These are phyloP conservation scores for Talaromyces liani DNA, from an alignment of 495 filamentous ascomycete genomes.

Conservation along the genomic window DNA sequence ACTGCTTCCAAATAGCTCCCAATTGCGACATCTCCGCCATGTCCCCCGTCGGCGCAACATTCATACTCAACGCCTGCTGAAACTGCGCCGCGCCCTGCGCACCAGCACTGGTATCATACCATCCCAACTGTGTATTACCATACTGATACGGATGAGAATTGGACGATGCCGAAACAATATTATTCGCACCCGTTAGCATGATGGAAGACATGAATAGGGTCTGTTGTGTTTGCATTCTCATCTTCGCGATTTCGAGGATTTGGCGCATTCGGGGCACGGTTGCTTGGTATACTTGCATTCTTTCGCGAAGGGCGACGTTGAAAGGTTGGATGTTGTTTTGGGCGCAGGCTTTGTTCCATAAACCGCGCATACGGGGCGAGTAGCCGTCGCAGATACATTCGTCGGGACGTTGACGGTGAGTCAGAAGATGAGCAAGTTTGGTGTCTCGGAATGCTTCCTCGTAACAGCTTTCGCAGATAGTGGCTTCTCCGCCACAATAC, in stretches of 20 bases:
- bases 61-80: conserved; percentile 8
- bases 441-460: conserved; percentile 23
- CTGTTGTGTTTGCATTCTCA: conserved; percentile 11
- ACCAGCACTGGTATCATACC: conserved; percentile 3
- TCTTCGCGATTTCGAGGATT: conserved; percentile 14
- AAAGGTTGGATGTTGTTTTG: conserved; percentile 10
- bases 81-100: conserved; percentile 9
- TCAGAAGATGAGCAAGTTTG: conserved; percentile 19
- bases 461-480: conserved; percentile 32
- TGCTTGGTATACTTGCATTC: conserved; percentile 14
- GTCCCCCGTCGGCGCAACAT: conserved; percentile 5
- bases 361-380: conserved; percentile 28
- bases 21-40: conserved; percentile 7
- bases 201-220: conserved; percentile 8
- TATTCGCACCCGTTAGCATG: conserved; percentile 8
- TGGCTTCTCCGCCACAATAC: conserved; percentile 30
- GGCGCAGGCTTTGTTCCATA: conserved; percentile 21
- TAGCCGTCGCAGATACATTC: conserved; percentile 27
- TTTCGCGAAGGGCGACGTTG: conserved; percentile 12
- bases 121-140: conserved; percentile 8
- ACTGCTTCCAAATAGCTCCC: conserved; percentile 7
- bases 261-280: conserved; percentile 17
- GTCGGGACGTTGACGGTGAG: conserved; percentile 14
- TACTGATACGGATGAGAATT: background rate
- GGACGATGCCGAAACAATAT: conserved; percentile 5